Conservation (phyloP, 1,139 yeast genomes). For the Taphrina deformans region DNA sequence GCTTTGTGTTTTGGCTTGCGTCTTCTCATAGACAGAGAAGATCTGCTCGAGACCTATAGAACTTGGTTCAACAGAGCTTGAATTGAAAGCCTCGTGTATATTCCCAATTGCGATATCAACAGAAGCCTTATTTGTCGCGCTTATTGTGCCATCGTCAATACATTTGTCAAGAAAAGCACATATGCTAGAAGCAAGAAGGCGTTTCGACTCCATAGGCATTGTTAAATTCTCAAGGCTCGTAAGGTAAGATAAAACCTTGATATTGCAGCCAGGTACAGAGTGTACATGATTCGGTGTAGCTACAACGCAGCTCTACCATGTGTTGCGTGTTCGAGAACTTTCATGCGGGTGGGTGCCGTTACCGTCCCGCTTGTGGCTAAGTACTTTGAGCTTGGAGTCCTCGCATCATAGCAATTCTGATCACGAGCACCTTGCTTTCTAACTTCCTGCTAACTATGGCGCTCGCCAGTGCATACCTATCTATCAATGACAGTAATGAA, state of each 20-base stretch:
- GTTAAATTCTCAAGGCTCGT: no score
- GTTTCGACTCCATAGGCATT: constrained; percentile 25
- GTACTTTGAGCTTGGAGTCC: no score
- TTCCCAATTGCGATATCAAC: constrained; percentile 83
- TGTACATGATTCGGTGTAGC: neutral
- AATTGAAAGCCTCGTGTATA: constrained; percentile 40
- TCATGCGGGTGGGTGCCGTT: neutral
- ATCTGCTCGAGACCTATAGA: constrained; percentile 40
- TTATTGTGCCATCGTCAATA: constrained; percentile 61
- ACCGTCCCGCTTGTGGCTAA: constrained; percentile 1
- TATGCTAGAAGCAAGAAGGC: constrained; percentile 45
- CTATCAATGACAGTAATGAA: no score
- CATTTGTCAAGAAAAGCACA: constrained; percentile 68
- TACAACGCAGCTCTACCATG: no score
- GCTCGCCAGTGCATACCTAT: no score
- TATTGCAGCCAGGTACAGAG: no score
- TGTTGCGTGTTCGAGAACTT: constrained; percentile 1
- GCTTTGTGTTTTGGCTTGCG: constrained; percentile 42
- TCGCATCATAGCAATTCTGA: no score
- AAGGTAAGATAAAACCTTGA: no score
- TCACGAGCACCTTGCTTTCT: no score
- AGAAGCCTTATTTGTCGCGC: constrained; percentile 84
- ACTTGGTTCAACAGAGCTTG: neutral
- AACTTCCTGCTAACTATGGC: no score
- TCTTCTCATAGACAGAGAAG: constrained; percentile 42